These are phyloP conservation scores for Thielaviopsis ethacetica DNA, from an alignment of 2,329 filamentous ascomycete genomes.

Conservation along the genomic window DNA sequence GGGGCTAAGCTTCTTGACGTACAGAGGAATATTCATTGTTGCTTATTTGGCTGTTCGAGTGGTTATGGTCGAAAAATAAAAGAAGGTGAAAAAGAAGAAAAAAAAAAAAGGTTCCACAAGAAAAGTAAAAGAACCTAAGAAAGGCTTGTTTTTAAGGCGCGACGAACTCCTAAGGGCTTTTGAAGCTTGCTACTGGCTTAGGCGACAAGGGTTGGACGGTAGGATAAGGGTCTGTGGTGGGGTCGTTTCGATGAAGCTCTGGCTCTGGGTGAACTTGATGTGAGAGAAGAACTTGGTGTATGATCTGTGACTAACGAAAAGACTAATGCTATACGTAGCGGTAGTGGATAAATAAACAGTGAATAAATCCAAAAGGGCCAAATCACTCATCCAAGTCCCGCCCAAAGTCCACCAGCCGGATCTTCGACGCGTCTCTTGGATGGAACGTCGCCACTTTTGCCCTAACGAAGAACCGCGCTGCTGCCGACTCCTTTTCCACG, in stretches of 20 bases:
- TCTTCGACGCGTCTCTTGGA: slow-evolving; percentile 41
- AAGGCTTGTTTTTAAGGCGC: too few relatives aligned
- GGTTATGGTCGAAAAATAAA: not conserved
- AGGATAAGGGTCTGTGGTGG: too few relatives aligned
- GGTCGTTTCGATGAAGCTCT: not conserved
- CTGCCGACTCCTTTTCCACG: slow-evolving; percentile 43
- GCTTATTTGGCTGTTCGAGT: not conserved
- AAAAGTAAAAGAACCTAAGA: too few relatives aligned
- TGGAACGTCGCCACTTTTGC: slow-evolving; percentile 52
- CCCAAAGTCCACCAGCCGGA: slow-evolving; percentile 48
- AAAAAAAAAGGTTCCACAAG: not conserved
- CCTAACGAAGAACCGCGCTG: slow-evolving; percentile 45
- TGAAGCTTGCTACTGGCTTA: too few relatives aligned
- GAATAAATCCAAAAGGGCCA: not conserved
- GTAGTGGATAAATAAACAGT: not conserved
- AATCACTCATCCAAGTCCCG: slow-evolving; percentile 39
- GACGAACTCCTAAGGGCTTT: too few relatives aligned
- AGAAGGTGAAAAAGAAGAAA: not conserved
- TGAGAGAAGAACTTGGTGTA: too few relatives aligned
- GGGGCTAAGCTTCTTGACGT: slow-evolving; percentile 75
- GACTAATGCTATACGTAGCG: not conserved
- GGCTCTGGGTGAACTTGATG: not conserved
- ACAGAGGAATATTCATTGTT: slow-evolving; percentile 32
- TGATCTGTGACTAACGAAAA: too few relatives aligned
- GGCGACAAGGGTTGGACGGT: too few relatives aligned